phyloP scores from a whole-genome alignment of 352 stramenopile species.

The Phytopythium boreale region DNA sequence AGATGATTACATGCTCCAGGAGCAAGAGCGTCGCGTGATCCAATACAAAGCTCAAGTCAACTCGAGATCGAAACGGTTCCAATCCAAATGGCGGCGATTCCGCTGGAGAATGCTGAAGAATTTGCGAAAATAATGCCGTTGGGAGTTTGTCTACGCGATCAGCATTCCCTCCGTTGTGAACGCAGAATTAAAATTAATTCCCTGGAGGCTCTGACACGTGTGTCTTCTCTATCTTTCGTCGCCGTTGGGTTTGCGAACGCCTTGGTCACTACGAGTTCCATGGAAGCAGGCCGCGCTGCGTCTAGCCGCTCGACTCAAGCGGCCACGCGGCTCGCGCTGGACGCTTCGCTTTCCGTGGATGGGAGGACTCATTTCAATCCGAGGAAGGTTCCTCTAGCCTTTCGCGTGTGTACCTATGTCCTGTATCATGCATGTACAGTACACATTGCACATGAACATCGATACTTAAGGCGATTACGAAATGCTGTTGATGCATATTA shows the following conservation, averaged over 20 bases:
- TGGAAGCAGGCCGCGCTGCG: background rate
- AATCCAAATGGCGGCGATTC: no score
- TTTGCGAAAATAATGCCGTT: no score
- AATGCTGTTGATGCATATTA: background rate
- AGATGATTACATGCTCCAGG: background rate
- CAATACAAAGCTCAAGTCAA: background rate
- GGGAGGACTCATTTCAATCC: background rate
- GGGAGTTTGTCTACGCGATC: background rate
- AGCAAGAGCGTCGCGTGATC: background rate
- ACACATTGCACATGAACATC: no score
- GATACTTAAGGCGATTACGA: background rate
- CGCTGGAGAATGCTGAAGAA: background rate
- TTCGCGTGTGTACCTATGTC: background rate
- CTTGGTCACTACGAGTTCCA: background rate
- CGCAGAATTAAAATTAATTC: background rate
- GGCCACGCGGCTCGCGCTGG: background rate
- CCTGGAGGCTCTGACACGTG: background rate
- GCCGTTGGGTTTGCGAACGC: no score
- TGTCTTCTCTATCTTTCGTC: no score
- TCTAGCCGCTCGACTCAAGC: background rate
- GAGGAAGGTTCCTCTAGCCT: background rate
- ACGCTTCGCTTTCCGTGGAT: background rate
- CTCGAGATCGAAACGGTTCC: no score
- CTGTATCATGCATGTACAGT: no score
- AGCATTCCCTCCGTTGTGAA: background rate